phyloP scores from a whole-genome alignment of 805 yeast genomes.

The Sugiyamaella qingdaonensis region DNA sequence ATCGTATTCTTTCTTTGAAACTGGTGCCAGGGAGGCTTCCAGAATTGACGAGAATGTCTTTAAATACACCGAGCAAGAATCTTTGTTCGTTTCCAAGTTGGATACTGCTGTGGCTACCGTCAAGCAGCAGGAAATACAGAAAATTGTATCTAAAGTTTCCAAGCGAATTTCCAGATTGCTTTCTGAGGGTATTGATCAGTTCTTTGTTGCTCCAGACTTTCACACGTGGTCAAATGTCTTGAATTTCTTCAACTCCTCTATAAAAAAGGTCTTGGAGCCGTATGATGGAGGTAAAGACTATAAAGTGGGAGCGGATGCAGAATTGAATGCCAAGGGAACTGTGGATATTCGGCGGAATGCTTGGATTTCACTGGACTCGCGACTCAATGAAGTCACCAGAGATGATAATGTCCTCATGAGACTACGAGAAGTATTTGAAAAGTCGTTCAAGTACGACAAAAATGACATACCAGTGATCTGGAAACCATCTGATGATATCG shows the following conservation, averaged over 20 bases:
- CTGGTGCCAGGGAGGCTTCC: constrained; percentile 34
- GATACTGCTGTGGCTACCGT: constrained; percentile 32
- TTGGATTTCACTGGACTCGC: constrained; percentile 61
- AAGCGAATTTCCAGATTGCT: constrained; percentile 23
- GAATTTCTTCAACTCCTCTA: constrained; percentile 39
- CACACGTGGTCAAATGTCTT: constrained; percentile 61
- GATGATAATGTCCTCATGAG: constrained; percentile 63
- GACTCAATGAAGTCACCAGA: constrained; percentile 56
- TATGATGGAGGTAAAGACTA: constrained; percentile 45
- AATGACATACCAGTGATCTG: constrained; percentile 80
- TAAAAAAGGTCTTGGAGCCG: constrained; percentile 28
- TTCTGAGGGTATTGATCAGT: constrained; percentile 43
- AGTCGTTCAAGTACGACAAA: constrained; percentile 74
- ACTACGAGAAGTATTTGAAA: constrained; percentile 78
- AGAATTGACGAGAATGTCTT: constrained; percentile 30
- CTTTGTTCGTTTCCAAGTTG: constrained; percentile 32
- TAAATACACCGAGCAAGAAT: constrained; percentile 23
- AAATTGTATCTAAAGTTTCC: constrained; percentile 35
- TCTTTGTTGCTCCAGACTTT: constrained; percentile 46
- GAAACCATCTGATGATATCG: constrained; percentile 70
- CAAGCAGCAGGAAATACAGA: constrained; percentile 39
- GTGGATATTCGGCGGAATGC: constrained; percentile 47
- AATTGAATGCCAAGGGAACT: constrained; percentile 40
- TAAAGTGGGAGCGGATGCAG: constrained; percentile 53
- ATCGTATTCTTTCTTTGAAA: constrained; percentile 29